Conservation (phyloP, 73 alveolate genomes). For the Uronychia binucleata region DNA sequence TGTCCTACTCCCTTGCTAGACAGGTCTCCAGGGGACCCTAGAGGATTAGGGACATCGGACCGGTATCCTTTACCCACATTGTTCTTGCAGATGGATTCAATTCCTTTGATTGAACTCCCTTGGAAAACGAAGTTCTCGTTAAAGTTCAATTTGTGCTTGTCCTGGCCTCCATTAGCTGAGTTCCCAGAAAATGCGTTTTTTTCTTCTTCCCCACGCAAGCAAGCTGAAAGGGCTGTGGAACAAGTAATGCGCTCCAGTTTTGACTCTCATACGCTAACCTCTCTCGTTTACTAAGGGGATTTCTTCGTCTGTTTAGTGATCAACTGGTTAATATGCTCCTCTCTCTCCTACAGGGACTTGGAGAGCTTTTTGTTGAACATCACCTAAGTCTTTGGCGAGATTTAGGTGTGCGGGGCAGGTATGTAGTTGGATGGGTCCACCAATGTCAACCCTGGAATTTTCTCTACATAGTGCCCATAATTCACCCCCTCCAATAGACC, state of each 20-base stretch:
- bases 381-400: not conserved
- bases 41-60: no score
- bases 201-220: not conserved
- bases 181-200: not conserved
- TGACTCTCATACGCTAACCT: no score
- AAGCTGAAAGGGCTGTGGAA: no score
- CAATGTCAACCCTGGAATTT: not conserved
- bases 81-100: no score
- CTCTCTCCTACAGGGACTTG: not conserved
- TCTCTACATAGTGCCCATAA: not conserved
- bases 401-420: not conserved
- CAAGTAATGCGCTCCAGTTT: no score
- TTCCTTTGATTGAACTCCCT: no score
- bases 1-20: no score
- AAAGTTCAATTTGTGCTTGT: no score
- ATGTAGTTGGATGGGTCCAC: not conserved
- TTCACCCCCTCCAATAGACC: not conserved
- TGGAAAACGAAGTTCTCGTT: no score
- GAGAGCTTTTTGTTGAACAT: not conserved
- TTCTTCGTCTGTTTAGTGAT: not conserved
- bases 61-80: no score
- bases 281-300: not conserved
- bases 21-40: no score
- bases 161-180: not conserved
- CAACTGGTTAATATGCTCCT: not conserved